These are phyloP conservation scores for Yarrowia keelungensis DNA, from an alignment of 805 yeast species.

Conservation along the genomic window DNA sequence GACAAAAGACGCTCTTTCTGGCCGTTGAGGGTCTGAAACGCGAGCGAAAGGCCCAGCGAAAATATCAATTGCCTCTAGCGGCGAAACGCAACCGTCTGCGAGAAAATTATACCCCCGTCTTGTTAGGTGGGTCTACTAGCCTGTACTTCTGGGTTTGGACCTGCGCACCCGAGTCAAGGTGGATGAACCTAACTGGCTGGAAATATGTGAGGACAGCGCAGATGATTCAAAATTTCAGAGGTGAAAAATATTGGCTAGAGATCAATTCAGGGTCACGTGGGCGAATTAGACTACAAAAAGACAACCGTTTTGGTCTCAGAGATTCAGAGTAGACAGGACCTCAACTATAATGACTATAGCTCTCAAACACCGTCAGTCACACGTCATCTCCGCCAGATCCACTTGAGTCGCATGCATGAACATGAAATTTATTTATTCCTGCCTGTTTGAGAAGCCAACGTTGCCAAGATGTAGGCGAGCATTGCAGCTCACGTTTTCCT, in stretches of 20 bases:
- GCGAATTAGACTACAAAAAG: no score
- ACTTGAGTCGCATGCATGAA: conserved; percentile 14
- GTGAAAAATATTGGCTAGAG: background rate
- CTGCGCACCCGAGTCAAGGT: conserved; percentile 33
- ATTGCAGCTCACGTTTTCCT: conserved; percentile 11
- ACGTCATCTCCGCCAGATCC: background rate
- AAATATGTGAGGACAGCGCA: conserved; percentile 8
- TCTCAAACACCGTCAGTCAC: background rate
- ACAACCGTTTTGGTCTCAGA: no score
- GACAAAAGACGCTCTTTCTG: background rate
- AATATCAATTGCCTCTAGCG: no score
- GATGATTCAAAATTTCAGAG: background rate
- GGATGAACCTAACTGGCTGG: conserved; percentile 11
- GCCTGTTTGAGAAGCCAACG: conserved; percentile 17
- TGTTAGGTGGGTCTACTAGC: background rate
- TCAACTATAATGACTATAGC: background rate
- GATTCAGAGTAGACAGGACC: background rate
- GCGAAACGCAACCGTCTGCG: no score
- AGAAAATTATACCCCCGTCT: background rate
- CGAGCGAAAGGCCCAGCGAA: background rate
- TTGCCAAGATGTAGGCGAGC: conserved; percentile 32
- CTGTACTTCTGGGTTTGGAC: conserved; percentile 23
- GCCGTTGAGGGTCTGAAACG: background rate
- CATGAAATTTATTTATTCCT: conserved; percentile 1
- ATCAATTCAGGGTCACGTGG: background rate